A percentile compares a stretch with the other conserved stretches of the same genome.
Evolutionary conservation across 352 stramenopile genomes (phyloP).

Genomic region (Pythium phragmiticola): DNA sequence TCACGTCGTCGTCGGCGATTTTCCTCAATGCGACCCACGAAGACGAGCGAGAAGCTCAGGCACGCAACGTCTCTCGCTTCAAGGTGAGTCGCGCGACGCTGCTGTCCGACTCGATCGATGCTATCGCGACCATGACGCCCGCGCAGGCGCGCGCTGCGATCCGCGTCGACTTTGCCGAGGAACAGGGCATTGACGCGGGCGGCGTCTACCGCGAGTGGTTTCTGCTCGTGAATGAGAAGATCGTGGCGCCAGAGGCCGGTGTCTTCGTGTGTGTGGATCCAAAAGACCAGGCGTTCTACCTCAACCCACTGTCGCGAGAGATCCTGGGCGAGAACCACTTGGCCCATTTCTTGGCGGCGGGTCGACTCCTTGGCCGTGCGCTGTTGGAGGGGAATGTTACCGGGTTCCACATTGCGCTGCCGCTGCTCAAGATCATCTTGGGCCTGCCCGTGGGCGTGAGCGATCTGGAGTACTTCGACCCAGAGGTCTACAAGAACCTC

Average conservation of each 20-base stretch:
- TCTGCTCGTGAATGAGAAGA: constrained; percentile 63
- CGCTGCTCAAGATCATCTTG: constrained; percentile 97
- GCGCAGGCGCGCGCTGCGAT: constrained; percentile 60
- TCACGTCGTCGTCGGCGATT: constrained; percentile 17
- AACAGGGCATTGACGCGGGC: constrained; percentile 84
- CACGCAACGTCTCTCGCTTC: constrained; percentile 20
- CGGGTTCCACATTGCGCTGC: constrained; percentile 91
- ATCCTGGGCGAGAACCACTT: constrained; percentile 69
- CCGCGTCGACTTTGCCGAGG: constrained; percentile 77
- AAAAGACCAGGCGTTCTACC: constrained; percentile 53
- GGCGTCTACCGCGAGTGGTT: constrained; percentile 90
- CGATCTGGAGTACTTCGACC: constrained; percentile 90
- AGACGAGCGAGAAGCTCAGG: constrained; percentile 1
- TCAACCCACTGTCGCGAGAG: constrained; percentile 63
- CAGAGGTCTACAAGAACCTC: constrained; percentile 57
- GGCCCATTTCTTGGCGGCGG: constrained; percentile 57
- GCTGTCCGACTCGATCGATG: constrained; percentile 66
- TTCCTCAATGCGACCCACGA: constrained; percentile 17
- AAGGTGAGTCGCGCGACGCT: constrained; percentile 34
- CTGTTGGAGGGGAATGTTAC: constrained; percentile 93
- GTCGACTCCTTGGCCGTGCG: constrained; percentile 54
- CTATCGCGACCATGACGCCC: constrained; percentile 50
- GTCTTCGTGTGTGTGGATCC: constrained; percentile 56
- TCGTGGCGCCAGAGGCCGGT: constrained; percentile 45
- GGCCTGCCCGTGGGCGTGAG: constrained; percentile 93